phyloP scores from a whole-genome alignment of 768 basidiomycete species.

The Tricholoma sp. region DNA sequence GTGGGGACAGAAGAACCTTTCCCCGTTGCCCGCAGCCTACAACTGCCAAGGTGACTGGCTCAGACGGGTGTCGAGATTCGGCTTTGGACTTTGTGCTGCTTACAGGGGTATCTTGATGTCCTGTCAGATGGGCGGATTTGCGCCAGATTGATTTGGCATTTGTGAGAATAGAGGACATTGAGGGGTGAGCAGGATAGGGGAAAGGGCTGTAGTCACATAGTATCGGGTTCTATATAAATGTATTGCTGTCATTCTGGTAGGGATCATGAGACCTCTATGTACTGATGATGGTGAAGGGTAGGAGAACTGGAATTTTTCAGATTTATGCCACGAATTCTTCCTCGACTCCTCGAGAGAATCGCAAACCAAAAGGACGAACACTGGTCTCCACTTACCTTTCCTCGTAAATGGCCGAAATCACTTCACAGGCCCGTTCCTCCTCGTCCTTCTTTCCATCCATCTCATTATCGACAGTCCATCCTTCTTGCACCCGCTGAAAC shows the following conservation, averaged over 20 bases:
- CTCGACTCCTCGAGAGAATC: conserved; percentile 50
- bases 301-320: too few relatives aligned
- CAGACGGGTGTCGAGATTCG: conserved; percentile 3
- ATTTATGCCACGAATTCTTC: conserved; percentile 65
- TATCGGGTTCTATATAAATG: background rate
- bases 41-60: conserved; percentile 65
- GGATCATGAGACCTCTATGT: too few relatives aligned
- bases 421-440: conserved; percentile 30
- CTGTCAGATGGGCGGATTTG: conserved; percentile 18
- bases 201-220: too few relatives aligned
- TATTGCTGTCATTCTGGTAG: background rate
- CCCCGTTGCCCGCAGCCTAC: conserved; percentile 85
- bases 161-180: conserved; percentile 9
- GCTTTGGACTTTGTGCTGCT: background rate
- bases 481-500: conserved; percentile 40
- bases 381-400: conserved; percentile 21
- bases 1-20: conserved; percentile 36
- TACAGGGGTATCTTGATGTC: conserved; percentile 10
- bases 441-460: conserved; percentile 40
- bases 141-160: conserved; percentile 33
- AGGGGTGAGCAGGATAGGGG: too few relatives aligned
- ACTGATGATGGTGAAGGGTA: too few relatives aligned
- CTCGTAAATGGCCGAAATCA: conserved; percentile 22
- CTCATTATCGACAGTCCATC: conserved; percentile 49
- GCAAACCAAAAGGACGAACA: conserved; percentile 18